Evolutionary conservation across 2,329 filamentous ascomycete species (phyloP), one percentile per base, ranked within the genome.

Genomic region (Arthrinium puccinioides): DNA sequence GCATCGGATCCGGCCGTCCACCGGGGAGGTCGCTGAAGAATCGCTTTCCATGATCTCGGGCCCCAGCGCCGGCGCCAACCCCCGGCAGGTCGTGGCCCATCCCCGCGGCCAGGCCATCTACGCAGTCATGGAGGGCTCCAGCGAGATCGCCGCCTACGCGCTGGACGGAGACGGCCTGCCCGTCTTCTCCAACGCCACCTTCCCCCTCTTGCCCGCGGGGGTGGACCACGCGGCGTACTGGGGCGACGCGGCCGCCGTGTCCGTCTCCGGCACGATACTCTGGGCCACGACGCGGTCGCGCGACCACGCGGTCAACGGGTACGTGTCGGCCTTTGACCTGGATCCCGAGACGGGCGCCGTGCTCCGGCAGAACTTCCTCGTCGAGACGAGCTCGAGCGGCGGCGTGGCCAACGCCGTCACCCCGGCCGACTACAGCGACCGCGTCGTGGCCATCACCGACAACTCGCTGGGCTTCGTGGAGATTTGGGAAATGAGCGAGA

Each of bases 391-490:
- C 4, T 51, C 48, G 5, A 60, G 56, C 36, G 61, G 58, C 16
- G 56, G 60, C 9, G 52, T 47, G 9, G 56, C 59, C 9, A 63
- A 63, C 35, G 53, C 55, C 1, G 51, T 62, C 5, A 41, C 53
- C 2, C 50, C 60, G 3, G 52, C 53, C 18, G 44, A 41, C 6
- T 61, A 59, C 31, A 50, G 50, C 26, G 58, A 62, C 23, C 42
- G 49, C 6, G 49, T 56, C 32, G 55, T 55, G 8, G 55, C 51
- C 0, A 42, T 62, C 24, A 58, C 59, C 5, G 58, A 63, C 28
- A 57, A 54, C 37, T 54, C 47, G n/a, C 50, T 46, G 3, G 54
- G 57, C 15, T 59, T 58, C 32, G 38, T 63, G 6, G 50, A 62
- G 45, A 45, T 62, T 8, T 62, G 57, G 59, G 48, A 57, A 43